Evolutionary conservation across 805 yeast genomes (phyloP), one percentile per base, ranked within the genome.

Genomic region (Cyberlindnera petersonii): DNA sequence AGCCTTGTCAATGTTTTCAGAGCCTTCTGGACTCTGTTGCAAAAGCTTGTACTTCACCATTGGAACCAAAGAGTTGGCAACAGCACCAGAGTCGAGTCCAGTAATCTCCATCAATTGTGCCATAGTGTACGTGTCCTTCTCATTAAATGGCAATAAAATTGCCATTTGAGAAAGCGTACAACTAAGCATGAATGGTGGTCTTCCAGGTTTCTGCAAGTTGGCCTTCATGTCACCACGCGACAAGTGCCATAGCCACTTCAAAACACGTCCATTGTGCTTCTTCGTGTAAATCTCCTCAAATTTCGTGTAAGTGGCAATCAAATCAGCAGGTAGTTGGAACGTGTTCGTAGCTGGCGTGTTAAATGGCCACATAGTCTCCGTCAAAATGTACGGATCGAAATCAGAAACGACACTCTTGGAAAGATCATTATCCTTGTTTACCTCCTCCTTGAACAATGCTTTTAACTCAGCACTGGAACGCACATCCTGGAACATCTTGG

Each of bases 401-500:
- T 75, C 84, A 10, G 72, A 64, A 5, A 59, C 55, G 47, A 58
- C 55, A 16, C 58, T 61, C 20, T 64, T 63, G 5, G 55, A 42
- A 13, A 17, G 4, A 15, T 59, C 50, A 9, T 51, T 52, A 21
- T 56, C 59, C 39, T 65, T 62, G 30, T 69, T 64, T 23, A 66
- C 65, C 31, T 64, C 66, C 34, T 75, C 79, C 48, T 67, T 67
- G 55, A 82, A 80, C 35, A 66, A 61, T n/a, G 56, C 47, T 52
- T 79, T 84, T 56, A 93, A 69, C 40, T 86, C 91, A 45, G 77
- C 77, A 0, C 96, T 86, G 4, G 91, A 75, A 52, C 83, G 76
- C 70, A 93, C 86, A 64, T 93, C 98, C 59, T 83, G 85, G 61
- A 93, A 89, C 99, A 93, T 93, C 53, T 88, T 86, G 17, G 95